Evolutionary conservation across 108 stramenopile genomes (phyloP), one percentile per base, ranked within the genome.

Genomic region (Aurantiochytrium sp.): DNA sequence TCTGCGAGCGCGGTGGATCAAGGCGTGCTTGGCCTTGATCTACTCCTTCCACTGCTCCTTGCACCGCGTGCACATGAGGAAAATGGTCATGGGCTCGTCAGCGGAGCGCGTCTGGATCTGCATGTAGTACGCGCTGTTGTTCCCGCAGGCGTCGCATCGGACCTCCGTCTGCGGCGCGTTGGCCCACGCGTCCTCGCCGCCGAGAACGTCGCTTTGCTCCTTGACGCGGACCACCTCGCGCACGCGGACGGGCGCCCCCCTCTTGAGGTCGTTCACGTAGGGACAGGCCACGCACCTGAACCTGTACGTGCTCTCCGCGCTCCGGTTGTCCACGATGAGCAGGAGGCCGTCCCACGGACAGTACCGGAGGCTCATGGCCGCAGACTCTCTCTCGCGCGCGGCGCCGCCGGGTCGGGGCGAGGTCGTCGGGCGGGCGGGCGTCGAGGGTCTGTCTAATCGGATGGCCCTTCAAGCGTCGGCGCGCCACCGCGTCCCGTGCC

Each of bases 41-140:
- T 94, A 96, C 90, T 96, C 96, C 86, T 96, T 96, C 97, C 97
- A 97, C 86, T 96, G 96, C 86, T 94, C 87, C 41, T 89, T 91
- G 86, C 96, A 97, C 85, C 93, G 94, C 55, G 91, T 92, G 90
- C 98, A 98, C 88, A 97, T 98, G 93, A 98, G 98, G 90, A 99
- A 99, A 30, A 95, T 93, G 55, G 97, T 98, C 96, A 97, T 97
- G 50, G 99, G 97, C 91, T 97, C 96, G 90, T 97, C 97, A 2
- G 97, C 97, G 85, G 94, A 95, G 41, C 98, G 94, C 85, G 98
- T 97, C 89, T 99, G 97, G 89, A 98, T 97, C 90, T 98, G 97
- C 96, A 98, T 96, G 94, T 98, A 99, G 92, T 97, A 99, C 0
- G 99, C 99, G 91, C 97, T 93, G 27, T 93, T 90, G 89, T 94